Conservation (phyloP, 305 asterid genomes). For the Fraxinus platypoda region DNA sequence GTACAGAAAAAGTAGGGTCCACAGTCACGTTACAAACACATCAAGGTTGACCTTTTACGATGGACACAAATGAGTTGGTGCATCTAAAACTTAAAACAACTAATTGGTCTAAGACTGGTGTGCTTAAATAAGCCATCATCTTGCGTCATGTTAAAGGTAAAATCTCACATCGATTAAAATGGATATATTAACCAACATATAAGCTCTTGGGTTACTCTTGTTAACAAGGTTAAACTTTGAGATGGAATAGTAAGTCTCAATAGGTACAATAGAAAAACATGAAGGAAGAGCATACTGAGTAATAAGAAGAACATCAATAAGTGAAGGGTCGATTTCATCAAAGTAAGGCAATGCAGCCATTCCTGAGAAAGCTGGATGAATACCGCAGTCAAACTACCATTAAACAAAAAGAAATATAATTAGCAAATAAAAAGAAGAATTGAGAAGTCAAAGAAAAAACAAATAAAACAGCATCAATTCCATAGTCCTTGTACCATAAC, state of each 20-base stretch:
- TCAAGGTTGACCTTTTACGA: not conserved
- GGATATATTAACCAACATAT: not conserved
- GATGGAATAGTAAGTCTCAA: not conserved
- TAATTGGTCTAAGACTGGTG: not conserved
- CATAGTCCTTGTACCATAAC: constrained; percentile 49
- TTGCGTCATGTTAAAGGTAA: not conserved
- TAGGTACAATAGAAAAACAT: not conserved
- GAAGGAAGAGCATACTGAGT: constrained; percentile 63
- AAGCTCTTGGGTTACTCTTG: not conserved
- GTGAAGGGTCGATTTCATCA: constrained; percentile 89
- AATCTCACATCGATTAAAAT: not conserved
- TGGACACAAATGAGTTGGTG: not conserved
- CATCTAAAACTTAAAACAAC: not conserved
- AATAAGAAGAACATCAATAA: constrained; percentile 81
- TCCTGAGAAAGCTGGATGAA: constrained; percentile 92
- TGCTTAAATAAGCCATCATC: not conserved
- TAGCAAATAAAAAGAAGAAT: not conserved
- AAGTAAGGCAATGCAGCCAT: constrained; percentile 97
- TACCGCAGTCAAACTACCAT: constrained; percentile 89
- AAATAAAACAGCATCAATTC: not conserved
- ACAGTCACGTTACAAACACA: not conserved
- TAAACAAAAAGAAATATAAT: constrained; percentile 5
- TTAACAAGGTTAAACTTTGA: not conserved
- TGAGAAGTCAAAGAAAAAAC: not conserved
- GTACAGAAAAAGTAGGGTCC: not conserved